Conservation (phyloP, 164 flowering plant species). For the Tetracentron sinense region DNA sequence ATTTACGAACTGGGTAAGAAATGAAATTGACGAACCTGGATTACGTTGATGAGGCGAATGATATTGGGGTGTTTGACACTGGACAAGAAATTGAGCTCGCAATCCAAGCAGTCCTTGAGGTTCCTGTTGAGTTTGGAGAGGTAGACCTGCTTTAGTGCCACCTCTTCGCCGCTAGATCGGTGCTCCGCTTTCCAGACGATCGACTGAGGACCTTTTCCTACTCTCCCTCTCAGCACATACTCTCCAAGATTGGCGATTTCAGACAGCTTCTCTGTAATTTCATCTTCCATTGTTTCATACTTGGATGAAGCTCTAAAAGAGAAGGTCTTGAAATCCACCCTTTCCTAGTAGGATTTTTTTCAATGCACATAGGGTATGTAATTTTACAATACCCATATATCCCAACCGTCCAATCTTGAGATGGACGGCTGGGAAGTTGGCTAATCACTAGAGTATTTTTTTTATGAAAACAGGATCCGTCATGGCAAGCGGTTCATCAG, state of each 20-base stretch:
- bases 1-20: background rate
- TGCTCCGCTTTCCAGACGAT: conserved; percentile 58
- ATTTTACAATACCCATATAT: too few species aligned
- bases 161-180: conserved; percentile 30
- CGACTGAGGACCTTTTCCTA: conserved; percentile 35
- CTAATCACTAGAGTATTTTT: too few species aligned
- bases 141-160: conserved; percentile 54
- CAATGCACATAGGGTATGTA: too few species aligned
- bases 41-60: conserved; percentile 47
- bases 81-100: conserved; percentile 60
- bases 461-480: too few species aligned
- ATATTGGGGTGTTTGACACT: conserved; percentile 65
- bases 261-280: background rate
- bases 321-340: too few species aligned
- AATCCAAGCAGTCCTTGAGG: conserved; percentile 46
- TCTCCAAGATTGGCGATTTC: conserved; percentile 20
- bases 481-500: too few species aligned
- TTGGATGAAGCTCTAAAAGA: too few species aligned
- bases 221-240: conserved; percentile 29
- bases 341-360: too few species aligned
- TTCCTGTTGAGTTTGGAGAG: conserved; percentile 42
- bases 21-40: conserved; percentile 33
- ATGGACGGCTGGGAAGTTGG: too few species aligned
- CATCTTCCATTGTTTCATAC: background rate
- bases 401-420: too few species aligned